Conservation (phyloP, 495 filamentous ascomycete species). For the Trichodelitschia bisporula region DNA sequence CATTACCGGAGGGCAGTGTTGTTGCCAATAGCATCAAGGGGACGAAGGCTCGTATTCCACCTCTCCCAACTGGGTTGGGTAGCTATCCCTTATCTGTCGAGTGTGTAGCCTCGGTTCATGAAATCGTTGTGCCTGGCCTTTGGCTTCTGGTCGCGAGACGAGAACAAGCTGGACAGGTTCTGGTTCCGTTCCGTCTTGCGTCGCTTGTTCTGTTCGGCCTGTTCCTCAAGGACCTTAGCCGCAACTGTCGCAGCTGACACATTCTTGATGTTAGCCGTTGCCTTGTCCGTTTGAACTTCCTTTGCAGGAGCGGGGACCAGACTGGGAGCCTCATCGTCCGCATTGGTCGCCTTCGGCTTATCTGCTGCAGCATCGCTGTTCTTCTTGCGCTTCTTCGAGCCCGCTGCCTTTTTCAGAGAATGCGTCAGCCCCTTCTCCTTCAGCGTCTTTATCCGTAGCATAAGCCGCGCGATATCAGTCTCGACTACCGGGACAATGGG, state of each 20-base stretch:
- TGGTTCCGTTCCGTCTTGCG: neutral
- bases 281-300: neutral
- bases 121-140: neutral
- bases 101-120: constrained; percentile 1
- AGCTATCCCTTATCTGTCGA: no score
- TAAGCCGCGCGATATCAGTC: constrained; percentile 42
- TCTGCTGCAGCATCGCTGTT: neutral
- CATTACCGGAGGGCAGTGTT: no score
- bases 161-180: neutral
- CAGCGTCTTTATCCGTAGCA: constrained; percentile 36
- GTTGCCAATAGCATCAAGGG: no score
- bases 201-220: neutral
- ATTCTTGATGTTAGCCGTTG: neutral
- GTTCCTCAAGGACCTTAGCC: neutral
- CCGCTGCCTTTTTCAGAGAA: constrained; percentile 58
- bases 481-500: constrained; percentile 50
- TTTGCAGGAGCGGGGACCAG: no score
- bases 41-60: no score
- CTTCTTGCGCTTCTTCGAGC: constrained; percentile 49
- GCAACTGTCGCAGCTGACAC: neutral
- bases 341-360: neutral
- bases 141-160: neutral
- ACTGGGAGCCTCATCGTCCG: neutral
- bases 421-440: constrained; percentile 53
- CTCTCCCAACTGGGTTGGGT: no score